Evolutionary conservation across 1,284 basidiomycete genomes (phyloP).

Genomic region (Xerocomus cyaneibrunnescens): DNA sequence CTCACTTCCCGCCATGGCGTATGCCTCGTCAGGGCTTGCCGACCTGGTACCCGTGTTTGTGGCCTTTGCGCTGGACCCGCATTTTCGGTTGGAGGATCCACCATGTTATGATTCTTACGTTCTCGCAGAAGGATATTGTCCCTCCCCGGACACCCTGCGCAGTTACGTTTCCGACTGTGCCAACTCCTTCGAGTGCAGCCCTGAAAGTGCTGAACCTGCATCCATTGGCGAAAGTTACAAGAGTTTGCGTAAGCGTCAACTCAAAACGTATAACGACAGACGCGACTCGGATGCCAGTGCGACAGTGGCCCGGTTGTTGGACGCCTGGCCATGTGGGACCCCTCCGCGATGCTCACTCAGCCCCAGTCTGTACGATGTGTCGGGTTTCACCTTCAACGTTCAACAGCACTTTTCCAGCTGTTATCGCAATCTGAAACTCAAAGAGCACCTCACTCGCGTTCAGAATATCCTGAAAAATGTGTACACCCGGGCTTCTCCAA

Average conservation of each 20-base stretch:
- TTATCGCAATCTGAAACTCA: not conserved
- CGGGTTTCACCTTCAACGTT: not conserved
- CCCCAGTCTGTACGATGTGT: constrained; percentile 6
- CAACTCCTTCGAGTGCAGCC: constrained; percentile 15
- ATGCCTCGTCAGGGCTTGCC: constrained; percentile 12
- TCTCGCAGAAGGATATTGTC: constrained; percentile 15
- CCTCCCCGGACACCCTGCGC: not conserved
- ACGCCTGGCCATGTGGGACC: constrained; percentile 21
- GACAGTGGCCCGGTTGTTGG: not conserved
- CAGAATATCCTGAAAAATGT: not conserved
- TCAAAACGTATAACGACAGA: constrained; percentile 11
- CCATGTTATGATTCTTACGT: constrained; percentile 18
- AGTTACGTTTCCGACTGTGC: constrained; percentile 6
- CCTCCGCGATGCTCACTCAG: constrained; percentile 9
- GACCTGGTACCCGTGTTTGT: constrained; percentile 32
- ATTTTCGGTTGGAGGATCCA: constrained; percentile 17
- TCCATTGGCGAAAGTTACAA: constrained; percentile 3
- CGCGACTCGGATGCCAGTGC: constrained; percentile 1
- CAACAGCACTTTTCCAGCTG: not conserved
- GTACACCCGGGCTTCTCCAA: not conserved
- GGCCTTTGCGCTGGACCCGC: constrained; percentile 27
- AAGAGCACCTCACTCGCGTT: not conserved
- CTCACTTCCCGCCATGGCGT: constrained; percentile 35
- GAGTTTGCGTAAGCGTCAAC: constrained; percentile 5
- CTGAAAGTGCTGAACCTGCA: constrained; percentile 10